Evolutionary conservation across 305 asterid genomes (phyloP), one percentile per base, ranked within the genome.

Genomic region (Striga hermonthica): DNA sequence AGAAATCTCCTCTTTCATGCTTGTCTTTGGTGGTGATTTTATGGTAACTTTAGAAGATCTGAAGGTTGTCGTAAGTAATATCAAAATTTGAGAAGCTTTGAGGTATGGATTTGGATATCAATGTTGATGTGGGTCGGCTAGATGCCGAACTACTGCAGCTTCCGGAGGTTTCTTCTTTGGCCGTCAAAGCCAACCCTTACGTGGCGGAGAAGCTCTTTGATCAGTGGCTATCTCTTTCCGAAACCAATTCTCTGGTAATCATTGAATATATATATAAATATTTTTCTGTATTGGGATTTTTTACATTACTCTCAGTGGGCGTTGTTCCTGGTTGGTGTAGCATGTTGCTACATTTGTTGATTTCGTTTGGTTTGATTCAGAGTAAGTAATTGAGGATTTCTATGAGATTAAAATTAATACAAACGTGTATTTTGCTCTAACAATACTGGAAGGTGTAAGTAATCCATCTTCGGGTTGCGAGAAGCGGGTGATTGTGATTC

Each of bases 211-310:
- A 78, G 81, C 96, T 93, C 35, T 93, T 83, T 49, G 95, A 93
- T 80, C 95, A 86, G 82, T 90, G 99, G 99, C 92, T 93, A 9
- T 93, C 97, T 45, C 89, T 86, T 37, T 85, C 96, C 6, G 96
- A 86, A 50, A 86, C 97, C 65, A 72, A 78, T 63, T 66, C 84
- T 48, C 62, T 90, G 99, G 99, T 93, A 89, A 76, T 58, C 53
- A 6, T 34, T 67, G n/a, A 11, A 10, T 57, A 22, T 22, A 9
- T 55, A 69, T 49, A 68, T 65, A 47, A n/a, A 16, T 57, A 62
- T 39, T 41, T 64, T 64, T 48, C 47, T 47, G 62, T 22, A 22
- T 22, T 22, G 31, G 31, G 31, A 22, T 22, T 22, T 22, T 22
- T 22, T 22, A 22, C 31, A 22, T 22, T 22, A 22, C 31, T 22